These are phyloP conservation scores for Sugiyamaella neomexicana DNA, from an alignment of 1,139 yeast species.

Conservation along the genomic window DNA sequence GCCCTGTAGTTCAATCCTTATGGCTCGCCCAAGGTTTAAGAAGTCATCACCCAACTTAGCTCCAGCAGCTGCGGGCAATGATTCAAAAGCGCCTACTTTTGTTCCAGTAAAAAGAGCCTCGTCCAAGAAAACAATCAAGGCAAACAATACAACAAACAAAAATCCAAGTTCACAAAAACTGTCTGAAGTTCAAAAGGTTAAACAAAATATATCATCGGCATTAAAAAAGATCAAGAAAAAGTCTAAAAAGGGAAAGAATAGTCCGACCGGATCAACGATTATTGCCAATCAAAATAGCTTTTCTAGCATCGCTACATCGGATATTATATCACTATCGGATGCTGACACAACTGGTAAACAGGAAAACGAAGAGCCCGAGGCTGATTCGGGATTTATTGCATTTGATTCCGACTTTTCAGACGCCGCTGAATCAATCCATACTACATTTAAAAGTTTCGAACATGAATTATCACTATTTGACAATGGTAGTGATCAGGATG, in stretches of 20 bases:
- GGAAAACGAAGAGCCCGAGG: neutral
- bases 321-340: neutral
- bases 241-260: neutral
- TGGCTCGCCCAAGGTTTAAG: neutral
- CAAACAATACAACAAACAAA: neutral
- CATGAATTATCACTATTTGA: conserved; percentile 23
- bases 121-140: neutral
- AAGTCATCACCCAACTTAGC: conserved; percentile 1
- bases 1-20: neutral
- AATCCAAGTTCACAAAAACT: neutral
- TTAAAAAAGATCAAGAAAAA: neutral
- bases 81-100: neutral
- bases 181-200: conserved; percentile 1
- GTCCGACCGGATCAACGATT: neutral
- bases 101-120: neutral
- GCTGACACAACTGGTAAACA: neutral
- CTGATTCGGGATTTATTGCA: conserved; percentile 27
- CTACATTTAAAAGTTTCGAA: conserved; percentile 33
- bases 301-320: neutral
- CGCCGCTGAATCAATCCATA: conserved; percentile 29
- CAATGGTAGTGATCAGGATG: conserved; percentile 24
- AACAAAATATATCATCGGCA: neutral
- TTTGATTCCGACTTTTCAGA: conserved; percentile 29
- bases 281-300: neutral
- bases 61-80: neutral